Percentiles rank a stretch among this genome's conserved stretches.
Conservation (phyloP, 805 yeast species). For the Wickerhamiella alocasiicola region DNA sequence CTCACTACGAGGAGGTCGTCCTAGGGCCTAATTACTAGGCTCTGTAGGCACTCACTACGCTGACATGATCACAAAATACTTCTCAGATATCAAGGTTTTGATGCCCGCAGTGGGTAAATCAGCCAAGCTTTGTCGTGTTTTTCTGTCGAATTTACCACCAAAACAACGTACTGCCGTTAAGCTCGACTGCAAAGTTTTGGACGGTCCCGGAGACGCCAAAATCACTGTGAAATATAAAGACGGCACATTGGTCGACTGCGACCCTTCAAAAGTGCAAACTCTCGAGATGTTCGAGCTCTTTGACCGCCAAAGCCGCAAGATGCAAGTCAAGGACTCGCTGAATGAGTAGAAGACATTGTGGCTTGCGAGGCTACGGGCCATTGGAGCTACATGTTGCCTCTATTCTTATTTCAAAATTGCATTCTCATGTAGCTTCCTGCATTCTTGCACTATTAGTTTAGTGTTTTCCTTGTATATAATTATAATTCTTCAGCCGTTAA, state of each 20-base stretch:
- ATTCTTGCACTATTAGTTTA: too few relatives aligned
- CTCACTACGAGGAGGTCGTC: too few relatives aligned
- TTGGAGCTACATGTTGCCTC: too few relatives aligned
- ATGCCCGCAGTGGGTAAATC: conserved; percentile 30
- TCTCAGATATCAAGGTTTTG: conserved; percentile 59
- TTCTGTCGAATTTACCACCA: conserved; percentile 72
- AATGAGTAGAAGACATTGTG: conserved; percentile 19
- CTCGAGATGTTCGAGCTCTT: conserved; percentile 53
- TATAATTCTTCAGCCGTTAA: neutral
- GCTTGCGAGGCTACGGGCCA: too few relatives aligned
- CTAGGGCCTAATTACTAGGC: too few relatives aligned
- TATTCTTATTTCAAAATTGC: too few relatives aligned
- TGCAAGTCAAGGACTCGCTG: conserved; percentile 50
- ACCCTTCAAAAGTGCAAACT: conserved; percentile 46
- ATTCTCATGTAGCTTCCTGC: too few relatives aligned
- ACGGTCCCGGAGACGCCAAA: conserved; percentile 24
- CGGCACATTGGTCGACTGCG: conserved; percentile 53
- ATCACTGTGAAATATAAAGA: conserved; percentile 73
- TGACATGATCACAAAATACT: conserved; percentile 79
- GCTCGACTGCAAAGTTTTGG: conserved; percentile 54
- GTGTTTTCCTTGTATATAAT: neutral
- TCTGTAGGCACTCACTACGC: too few relatives aligned
- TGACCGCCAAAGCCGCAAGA: conserved; percentile 71
- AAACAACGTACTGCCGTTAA: conserved; percentile 46
- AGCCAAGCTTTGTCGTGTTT: conserved; percentile 69